Evolutionary conservation across 2,329 filamentous ascomycete genomes (phyloP).

Genomic region (Aureobasidium melanogenum): DNA sequence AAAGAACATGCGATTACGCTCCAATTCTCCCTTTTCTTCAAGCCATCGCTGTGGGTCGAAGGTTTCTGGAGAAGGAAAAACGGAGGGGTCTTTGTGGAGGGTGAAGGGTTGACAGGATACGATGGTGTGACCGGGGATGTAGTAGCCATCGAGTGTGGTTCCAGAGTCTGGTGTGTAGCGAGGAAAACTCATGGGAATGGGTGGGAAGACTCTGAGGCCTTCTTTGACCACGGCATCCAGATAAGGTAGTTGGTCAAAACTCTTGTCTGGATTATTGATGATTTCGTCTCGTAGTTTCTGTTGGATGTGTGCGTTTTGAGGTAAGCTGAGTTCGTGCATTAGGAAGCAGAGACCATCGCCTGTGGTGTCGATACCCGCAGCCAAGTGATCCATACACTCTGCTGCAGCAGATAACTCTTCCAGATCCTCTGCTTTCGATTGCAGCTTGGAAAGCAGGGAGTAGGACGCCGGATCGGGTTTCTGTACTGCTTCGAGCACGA

Average conservation of each 20-base stretch:
- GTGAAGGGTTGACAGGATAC: slow-evolving; percentile 39
- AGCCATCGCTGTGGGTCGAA: slow-evolving; percentile 45
- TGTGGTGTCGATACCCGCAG: slow-evolving; percentile 63
- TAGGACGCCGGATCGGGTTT: neutral
- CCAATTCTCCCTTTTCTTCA: slow-evolving; percentile 19
- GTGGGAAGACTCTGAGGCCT: slow-evolving; percentile 41
- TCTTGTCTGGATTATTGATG: neutral
- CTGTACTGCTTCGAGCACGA: neutral
- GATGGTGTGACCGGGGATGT: slow-evolving; percentile 33
- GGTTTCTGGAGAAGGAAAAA: slow-evolving; percentile 34
- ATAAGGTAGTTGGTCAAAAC: slow-evolving; percentile 29
- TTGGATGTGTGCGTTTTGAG: slow-evolving; percentile 24
- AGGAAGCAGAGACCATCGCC: slow-evolving; percentile 62
- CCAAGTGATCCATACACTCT: slow-evolving; percentile 64
- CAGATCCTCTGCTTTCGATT: slow-evolving; percentile 7
- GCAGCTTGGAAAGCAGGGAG: slow-evolving; percentile 3
- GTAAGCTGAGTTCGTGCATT: slow-evolving; percentile 61
- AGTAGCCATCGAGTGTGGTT: slow-evolving; percentile 24
- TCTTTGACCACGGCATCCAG: slow-evolving; percentile 43
- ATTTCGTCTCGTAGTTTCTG: slow-evolving; percentile 9
- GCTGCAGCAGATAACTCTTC: slow-evolving; percentile 22
- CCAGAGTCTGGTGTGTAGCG: slow-evolving; percentile 37
- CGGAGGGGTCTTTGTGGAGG: slow-evolving; percentile 37
- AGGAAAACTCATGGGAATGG: slow-evolving; percentile 43
- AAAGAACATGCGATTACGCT: slow-evolving; percentile 33